phyloP scores from a whole-genome alignment of 768 basidiomycete species.

The Cantharellus cinnabarinus region DNA sequence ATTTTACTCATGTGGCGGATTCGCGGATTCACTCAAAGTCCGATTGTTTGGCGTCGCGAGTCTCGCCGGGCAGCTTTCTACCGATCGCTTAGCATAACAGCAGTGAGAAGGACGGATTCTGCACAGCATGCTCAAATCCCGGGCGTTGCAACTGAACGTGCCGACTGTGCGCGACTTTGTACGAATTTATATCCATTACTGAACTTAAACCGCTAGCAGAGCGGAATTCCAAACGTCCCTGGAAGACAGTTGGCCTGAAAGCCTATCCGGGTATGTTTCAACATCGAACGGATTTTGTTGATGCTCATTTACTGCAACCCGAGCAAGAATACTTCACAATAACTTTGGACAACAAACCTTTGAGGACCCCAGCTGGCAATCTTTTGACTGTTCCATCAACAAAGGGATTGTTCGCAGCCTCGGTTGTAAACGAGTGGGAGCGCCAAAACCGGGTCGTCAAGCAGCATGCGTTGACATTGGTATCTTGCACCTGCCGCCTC shows the following conservation, averaged over 20 bases:
- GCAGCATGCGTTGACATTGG: slow-evolving; percentile 81
- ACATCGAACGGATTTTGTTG: background rate
- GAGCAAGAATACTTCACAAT: slow-evolving; percentile 25
- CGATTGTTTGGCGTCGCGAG: too few species aligned
- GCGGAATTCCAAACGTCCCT: slow-evolving; percentile 44
- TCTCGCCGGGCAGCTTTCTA: too few species aligned
- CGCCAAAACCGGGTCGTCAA: slow-evolving; percentile 71
- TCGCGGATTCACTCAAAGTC: too few species aligned
- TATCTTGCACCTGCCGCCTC: slow-evolving; percentile 16
- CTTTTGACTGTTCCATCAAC: slow-evolving; percentile 46
- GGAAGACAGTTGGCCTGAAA: slow-evolving; percentile 79
- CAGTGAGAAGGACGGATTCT: too few species aligned
- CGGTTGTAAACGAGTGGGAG: slow-evolving; percentile 95
- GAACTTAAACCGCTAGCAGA: background rate
- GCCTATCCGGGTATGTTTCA: slow-evolving; percentile 19
- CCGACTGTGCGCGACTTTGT: background rate
- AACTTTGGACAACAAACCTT: slow-evolving; percentile 59
- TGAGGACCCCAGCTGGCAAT: slow-evolving; percentile 81
- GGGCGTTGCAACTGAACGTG: background rate
- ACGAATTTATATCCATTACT: background rate
- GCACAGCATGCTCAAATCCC: background rate
- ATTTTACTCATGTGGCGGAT: too few species aligned
- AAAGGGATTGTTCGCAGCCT: slow-evolving; percentile 53
- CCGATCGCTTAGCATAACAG: too few species aligned
- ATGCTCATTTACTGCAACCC: background rate